Base-by-base conservation (phyloP, 768 basidiomycete genomes). In the Tylopilus plumbeoviolaceoides region DNA sequence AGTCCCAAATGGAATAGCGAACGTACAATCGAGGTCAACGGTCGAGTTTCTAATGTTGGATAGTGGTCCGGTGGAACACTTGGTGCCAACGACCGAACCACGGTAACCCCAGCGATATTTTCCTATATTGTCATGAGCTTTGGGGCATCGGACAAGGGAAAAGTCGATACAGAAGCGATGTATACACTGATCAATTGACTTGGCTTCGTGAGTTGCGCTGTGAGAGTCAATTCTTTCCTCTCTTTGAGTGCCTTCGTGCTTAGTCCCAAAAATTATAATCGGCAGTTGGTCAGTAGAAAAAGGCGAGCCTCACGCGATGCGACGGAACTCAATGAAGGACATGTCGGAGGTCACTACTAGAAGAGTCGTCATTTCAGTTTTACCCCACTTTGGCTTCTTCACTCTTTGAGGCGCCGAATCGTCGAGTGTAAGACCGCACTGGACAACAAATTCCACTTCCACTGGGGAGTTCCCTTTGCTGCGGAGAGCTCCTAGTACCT, bases 341-440 rank as follows among this genome's bases (percentile, higher is more conserved):
- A 82, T 69, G 64, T 92, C 91, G 1, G 89, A 91, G 0, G 86
- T 89, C 36, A 89, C 44, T 5, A 86, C 85, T 40, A 92, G 68
- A n/a, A 93, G 73, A 27, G 79, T 74, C 1, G 91, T 89, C 76
- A 82, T 84, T 55, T 85, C 81, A 7, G 70, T 66, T 43, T 66
- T 66, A n/a, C 72, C 66, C 49, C 65, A 62, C 58, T 77, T 79
- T 2, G 68, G 64, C 60, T 77, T 81, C 59, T 79, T 83, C 38
- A 61, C 59, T 52, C 67, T 74, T 53, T 71, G 78, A 21, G 67
- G 54, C 7, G 59, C 59, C 2, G 56, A 58, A 10, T 72, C 65
- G 25, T 73, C 68, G 1, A 66, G 56, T 18, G 63, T 28, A 12
- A 88, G 65, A 7, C 78, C 74, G 61, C 91, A 91, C 50, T 79